Percentiles rank a stretch among this genome's conserved stretches.
These are phyloP conservation scores for Arabidopsis suecica DNA, from an alignment of 345 rosid species.

Conservation along the genomic window DNA sequence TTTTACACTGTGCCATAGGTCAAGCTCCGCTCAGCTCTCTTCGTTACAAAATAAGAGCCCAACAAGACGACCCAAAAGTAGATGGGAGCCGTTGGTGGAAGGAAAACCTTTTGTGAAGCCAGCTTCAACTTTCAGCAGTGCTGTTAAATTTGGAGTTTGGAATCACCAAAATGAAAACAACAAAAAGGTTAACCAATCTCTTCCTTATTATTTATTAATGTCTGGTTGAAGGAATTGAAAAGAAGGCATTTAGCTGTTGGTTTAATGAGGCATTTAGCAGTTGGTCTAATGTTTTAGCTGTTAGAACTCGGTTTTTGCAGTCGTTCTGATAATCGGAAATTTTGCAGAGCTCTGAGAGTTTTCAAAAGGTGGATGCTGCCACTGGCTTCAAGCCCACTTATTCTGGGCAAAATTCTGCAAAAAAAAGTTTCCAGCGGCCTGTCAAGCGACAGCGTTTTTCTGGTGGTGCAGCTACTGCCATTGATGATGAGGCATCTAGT, in stretches of 20 bases:
- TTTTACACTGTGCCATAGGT: constrained; percentile 40
- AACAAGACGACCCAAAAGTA: constrained; percentile 76
- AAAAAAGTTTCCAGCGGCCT: constrained; percentile 66
- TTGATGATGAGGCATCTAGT: constrained; percentile 85
- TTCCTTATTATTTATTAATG: constrained; percentile 25
- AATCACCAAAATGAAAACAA: constrained; percentile 54
- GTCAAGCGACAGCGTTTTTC: constrained; percentile 76
- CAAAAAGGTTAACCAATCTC: constrained; percentile 56
- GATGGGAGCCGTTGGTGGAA: constrained; percentile 97
- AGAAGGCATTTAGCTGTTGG: constrained; percentile 9
- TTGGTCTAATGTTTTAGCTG: constrained; percentile 29
- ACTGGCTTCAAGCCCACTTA: constrained; percentile 49
- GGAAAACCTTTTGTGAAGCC: constrained; percentile 61
- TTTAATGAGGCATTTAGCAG: constrained; percentile 13
- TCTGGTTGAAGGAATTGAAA: constrained; percentile 18
- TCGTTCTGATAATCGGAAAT: constrained; percentile 16
- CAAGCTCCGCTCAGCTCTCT: constrained; percentile 47
- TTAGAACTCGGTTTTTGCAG: constrained; percentile 27
- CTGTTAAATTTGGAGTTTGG: constrained; percentile 67
- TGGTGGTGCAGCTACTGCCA: constrained; percentile 51
- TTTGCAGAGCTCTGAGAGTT: constrained; percentile 40
- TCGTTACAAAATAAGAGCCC: constrained; percentile 66
- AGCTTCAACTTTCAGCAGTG: constrained; percentile 48
- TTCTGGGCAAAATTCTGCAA: constrained; percentile 57
- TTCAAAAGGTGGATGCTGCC: constrained; percentile 56